A percentile compares a stretch with the other conserved stretches of the same genome.
These are phyloP conservation scores for Bathelium albidoporum DNA, from an alignment of 495 filamentous ascomycete species.

Conservation along the genomic window DNA sequence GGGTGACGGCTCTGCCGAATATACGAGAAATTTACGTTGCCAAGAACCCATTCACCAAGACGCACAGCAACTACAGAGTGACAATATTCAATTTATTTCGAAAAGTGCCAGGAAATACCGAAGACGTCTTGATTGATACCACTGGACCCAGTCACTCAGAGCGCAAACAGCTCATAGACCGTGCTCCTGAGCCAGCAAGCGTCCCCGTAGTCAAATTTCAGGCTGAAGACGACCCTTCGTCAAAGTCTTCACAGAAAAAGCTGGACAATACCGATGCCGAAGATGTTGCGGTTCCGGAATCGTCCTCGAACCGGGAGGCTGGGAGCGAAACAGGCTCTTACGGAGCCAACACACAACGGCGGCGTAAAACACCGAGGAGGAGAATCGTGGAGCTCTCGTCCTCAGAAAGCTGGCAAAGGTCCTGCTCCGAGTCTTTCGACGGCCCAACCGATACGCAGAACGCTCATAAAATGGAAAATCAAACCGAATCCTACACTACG, in stretches of 20 bases:
- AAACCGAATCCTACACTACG: no score
- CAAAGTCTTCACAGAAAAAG: neutral
- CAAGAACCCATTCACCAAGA: slow-evolving; percentile 82
- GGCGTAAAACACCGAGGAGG: slow-evolving; percentile 48
- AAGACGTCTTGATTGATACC: slow-evolving; percentile 83
- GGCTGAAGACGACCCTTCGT: slow-evolving; percentile 35
- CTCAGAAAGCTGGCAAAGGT: neutral
- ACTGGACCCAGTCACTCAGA: slow-evolving; percentile 72
- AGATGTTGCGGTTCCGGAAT: neutral
- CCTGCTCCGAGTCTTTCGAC: neutral
- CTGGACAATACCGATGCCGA: neutral
- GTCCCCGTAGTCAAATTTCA: slow-evolving; percentile 65
- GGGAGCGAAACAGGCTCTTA: neutral
- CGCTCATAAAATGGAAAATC: no score
- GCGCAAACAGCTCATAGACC: slow-evolving; percentile 73
- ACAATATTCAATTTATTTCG: slow-evolving; percentile 96
- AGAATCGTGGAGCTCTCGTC: slow-evolving; percentile 75
- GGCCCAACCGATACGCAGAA: no score
- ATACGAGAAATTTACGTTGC: slow-evolving; percentile 85
- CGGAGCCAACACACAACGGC: slow-evolving; percentile 9
- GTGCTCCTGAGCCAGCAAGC: slow-evolving; percentile 59
- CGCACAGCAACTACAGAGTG: slow-evolving; percentile 73
- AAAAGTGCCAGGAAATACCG: slow-evolving; percentile 76
- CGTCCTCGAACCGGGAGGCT: neutral
- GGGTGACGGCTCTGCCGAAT: slow-evolving; percentile 81